These are phyloP conservation scores for Taphrina pruni DNA, from an alignment of 1,139 yeast genomes.

Conservation along the genomic window DNA sequence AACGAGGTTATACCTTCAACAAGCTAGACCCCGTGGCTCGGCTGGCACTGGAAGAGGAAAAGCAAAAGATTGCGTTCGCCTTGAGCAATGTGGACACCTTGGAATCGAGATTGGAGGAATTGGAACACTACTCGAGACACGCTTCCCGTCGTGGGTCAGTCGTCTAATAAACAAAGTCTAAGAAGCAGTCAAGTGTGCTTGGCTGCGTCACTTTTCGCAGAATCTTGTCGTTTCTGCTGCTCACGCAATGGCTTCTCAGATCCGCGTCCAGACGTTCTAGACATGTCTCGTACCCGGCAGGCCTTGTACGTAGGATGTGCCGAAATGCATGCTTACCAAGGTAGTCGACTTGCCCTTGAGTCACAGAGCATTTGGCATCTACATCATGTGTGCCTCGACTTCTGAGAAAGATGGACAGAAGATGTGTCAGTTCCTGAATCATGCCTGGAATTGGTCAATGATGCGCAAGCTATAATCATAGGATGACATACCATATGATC, in stretches of 20 bases:
- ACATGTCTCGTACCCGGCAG: constrained; percentile 7
- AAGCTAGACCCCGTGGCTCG: constrained; percentile 71
- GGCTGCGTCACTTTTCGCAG: constrained; percentile 4
- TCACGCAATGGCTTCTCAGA: neutral
- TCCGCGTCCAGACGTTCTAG: neutral
- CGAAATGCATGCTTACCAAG: constrained; percentile 21
- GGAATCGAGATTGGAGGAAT: constrained; percentile 52
- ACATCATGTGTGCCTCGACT: constrained; percentile 1
- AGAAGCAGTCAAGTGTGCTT: constrained; percentile 12
- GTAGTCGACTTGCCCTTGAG: constrained; percentile 1
- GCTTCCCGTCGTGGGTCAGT: constrained; percentile 20
- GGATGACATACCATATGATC: constrained; percentile 13
- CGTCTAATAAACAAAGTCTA: constrained; percentile 13
- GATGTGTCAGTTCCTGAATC: constrained; percentile 6
- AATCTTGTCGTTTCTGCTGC: neutral
- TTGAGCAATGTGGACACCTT: constrained; percentile 70
- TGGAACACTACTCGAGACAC: constrained; percentile 17
- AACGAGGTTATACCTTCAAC: constrained; percentile 75
- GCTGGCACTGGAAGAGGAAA: constrained; percentile 72
- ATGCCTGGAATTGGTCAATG: neutral
- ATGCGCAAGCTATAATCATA: neutral
- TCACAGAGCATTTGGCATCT: constrained; percentile 11
- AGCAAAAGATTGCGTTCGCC: constrained; percentile 66
- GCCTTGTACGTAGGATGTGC: constrained; percentile 7
- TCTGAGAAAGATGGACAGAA: constrained; percentile 10